These are phyloP conservation scores for Avicennia marina DNA, from an alignment of 257 asterid genomes.

Conservation along the genomic window DNA sequence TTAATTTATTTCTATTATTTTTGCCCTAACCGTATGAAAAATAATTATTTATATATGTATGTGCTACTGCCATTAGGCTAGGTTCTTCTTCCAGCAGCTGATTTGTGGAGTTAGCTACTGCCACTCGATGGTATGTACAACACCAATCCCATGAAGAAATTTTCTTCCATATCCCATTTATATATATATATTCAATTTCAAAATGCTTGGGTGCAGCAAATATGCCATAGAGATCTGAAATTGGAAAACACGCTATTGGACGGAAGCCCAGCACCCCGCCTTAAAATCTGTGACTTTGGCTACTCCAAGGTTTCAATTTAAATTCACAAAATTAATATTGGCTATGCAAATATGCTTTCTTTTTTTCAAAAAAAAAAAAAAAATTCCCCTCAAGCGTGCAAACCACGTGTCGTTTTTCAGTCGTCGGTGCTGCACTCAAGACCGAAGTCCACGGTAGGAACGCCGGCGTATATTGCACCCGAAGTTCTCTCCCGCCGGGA, in stretches of 20 bases:
- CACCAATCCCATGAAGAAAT: too few species aligned
- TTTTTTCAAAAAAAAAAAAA: background rate
- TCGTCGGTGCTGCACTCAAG: constrained; percentile 67
- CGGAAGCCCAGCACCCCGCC: constrained; percentile 77
- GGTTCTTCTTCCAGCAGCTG: constrained; percentile 45
- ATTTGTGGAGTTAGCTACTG: constrained; percentile 52
- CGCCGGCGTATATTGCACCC: constrained; percentile 74
- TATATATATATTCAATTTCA: background rate
- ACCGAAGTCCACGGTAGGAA: constrained; percentile 78
- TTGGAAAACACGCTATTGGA: constrained; percentile 64
- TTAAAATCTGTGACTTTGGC: constrained; percentile 53
- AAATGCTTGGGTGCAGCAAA: constrained; percentile 45
- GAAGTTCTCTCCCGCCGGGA: constrained; percentile 71
- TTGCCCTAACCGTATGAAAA: background rate
- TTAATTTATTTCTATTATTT: background rate
- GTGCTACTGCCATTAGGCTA: constrained; percentile 22
- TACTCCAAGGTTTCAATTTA: constrained; percentile 28
- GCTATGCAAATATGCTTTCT: background rate
- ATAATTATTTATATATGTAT: background rate
- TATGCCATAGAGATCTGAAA: constrained; percentile 71
- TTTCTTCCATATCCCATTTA: background rate
- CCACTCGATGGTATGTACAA: constrained; percentile 41
- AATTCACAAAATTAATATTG: background rate
- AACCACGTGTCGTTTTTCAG: too few species aligned
- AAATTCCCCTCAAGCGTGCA: background rate